Conservation (phyloP, 177 flowering plant species). For the Vitis hybrid region DNA sequence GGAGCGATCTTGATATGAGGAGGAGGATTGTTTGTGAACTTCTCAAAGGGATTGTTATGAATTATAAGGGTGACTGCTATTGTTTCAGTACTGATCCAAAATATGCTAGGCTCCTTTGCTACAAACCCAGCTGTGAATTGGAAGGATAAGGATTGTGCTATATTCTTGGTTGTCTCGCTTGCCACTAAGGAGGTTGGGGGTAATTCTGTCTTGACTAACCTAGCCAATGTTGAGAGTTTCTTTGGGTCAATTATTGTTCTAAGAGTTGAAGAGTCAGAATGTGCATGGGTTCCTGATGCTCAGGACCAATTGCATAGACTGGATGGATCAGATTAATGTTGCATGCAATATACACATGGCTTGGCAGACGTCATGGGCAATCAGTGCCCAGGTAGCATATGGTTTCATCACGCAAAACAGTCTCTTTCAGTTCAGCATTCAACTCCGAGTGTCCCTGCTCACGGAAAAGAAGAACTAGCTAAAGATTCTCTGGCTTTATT, state of each 20-base stretch:
- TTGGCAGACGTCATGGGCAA: neutral
- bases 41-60: slow-evolving; percentile 77
- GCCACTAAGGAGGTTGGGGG: slow-evolving; percentile 74
- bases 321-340: too few species aligned
- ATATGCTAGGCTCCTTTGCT: slow-evolving; percentile 51
- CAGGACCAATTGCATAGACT: slow-evolving; percentile 8
- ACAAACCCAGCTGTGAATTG: slow-evolving; percentile 71
- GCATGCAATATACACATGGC: too few species aligned
- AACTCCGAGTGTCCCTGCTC: too few species aligned
- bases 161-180: slow-evolving; percentile 87
- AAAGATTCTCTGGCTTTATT: too few species aligned
- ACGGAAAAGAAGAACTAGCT: too few species aligned
- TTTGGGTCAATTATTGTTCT: slow-evolving; percentile 69
- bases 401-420: too few species aligned
- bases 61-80: slow-evolving; percentile 61
- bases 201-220: slow-evolving; percentile 65
- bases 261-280: slow-evolving; percentile 70
- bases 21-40: slow-evolving; percentile 95
- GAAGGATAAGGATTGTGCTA: slow-evolving; percentile 96
- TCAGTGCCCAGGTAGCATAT: too few species aligned
- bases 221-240: slow-evolving; percentile 74
- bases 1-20: slow-evolving; percentile 91
- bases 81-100: slow-evolving; percentile 64
- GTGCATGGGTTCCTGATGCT: slow-evolving; percentile 78
- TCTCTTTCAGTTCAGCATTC: too few species aligned